These are phyloP conservation scores for Aphanocladium album DNA, from an alignment of 2,329 filamentous ascomycete species.

Conservation along the genomic window DNA sequence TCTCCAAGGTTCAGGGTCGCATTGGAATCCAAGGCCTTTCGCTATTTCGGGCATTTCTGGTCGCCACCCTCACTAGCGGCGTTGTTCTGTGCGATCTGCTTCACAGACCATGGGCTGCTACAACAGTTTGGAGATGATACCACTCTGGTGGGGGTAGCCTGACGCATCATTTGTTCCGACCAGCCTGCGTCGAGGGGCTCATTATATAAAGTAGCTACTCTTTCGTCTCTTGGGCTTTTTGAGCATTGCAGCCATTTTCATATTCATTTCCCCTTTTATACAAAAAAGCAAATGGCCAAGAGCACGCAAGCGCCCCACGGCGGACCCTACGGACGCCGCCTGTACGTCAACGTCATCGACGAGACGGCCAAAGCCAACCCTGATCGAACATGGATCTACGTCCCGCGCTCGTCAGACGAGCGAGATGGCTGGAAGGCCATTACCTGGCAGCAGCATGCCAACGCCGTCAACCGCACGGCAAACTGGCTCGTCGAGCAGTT, in stretches of 20 bases:
- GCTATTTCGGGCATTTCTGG: neutral
- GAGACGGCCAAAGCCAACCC: conserved; percentile 31
- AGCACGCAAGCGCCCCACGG: neutral
- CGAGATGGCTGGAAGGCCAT: conserved; percentile 36
- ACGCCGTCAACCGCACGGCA: conserved; percentile 36
- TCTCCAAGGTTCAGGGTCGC: neutral
- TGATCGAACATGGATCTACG: conserved; percentile 28
- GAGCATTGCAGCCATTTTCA: neutral
- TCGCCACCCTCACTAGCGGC: neutral
- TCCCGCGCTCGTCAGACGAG: conserved; percentile 31
- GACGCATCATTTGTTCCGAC: neutral
- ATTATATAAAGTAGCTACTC: neutral
- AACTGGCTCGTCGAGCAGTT: conserved; percentile 26
- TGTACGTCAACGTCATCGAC: conserved; percentile 35
- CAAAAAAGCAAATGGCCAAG: neutral
- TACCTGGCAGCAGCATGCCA: conserved; percentile 33
- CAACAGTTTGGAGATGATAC: neutral
- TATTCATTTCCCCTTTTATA: neutral
- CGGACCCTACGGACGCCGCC: conserved; percentile 23
- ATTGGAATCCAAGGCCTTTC: neutral
- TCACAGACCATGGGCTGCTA: neutral
- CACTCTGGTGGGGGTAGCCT: neutral
- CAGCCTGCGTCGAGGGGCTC: too few species aligned
- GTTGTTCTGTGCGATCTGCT: neutral
- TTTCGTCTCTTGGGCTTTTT: neutral